Base-by-base conservation (phyloP, 495 filamentous ascomycete species). In the Penicillium pancosmium region DNA sequence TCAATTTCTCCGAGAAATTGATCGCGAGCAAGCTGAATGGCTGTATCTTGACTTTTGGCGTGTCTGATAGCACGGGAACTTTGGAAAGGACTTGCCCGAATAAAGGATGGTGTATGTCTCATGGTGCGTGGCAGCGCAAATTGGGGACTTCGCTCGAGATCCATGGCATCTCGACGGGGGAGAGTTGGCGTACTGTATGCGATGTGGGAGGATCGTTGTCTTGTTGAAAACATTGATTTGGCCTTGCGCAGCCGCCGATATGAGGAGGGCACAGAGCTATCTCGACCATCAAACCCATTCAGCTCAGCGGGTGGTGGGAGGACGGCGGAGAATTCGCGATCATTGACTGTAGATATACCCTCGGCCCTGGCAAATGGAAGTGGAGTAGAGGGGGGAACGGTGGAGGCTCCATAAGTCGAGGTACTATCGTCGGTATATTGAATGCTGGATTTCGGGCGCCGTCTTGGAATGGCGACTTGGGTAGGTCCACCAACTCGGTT, bases 161-260 rank as follows among this genome's bases (percentile, higher is more conserved):
- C 65, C 21, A 27, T 52, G 11, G 52, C 43, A 50, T 60, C 48
- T 2, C 56, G 49, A 33, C 53, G 52, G 7, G 61, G 54, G 8
- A 57, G 49, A 7, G 68, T 53, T 0, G 74, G 52, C 15, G 48
- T 43, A 25, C 56, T 68, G 56, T 69, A 66, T 21, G 63, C 35
- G 19, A 59, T 54, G 47, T 66, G 61, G 23, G 75, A 69, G 6
- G 73, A 67, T 35, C 77, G 70, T 35, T 79, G 81, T 41, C 78
- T 75, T 12, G 83, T 79, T 31, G 77, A 79, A 62, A 90, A 86
- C 84, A 91, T 84, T 0, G 90, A 92, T 64, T 81, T 87, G 13
- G 91, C 83, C 65, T 86, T 90, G 50, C 86, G 86, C 50, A 93
- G 75, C 51, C 81, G 86, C n/a, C 86, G 83, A 61, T 87, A 92